These are phyloP conservation scores for Actinomucor elegans DNA, from an alignment of 371 early-diverging fungal species.

Conservation along the genomic window DNA sequence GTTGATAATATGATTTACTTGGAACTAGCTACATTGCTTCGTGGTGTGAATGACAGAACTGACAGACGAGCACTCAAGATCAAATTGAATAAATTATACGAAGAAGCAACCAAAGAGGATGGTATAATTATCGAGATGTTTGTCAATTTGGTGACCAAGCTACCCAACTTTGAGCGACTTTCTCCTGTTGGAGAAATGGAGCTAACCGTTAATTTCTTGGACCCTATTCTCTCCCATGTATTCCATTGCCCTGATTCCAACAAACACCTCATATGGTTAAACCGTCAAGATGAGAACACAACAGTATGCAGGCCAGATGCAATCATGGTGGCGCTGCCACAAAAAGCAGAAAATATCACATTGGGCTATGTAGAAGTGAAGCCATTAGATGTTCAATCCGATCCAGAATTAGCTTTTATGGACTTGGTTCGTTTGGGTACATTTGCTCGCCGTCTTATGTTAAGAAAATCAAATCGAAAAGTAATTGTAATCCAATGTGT, in stretches of 20 bases:
- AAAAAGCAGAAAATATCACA: conserved; percentile 11
- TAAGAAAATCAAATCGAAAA: conserved; percentile 11
- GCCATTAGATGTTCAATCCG: conserved; percentile 3
- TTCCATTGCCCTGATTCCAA: conserved; percentile 15
- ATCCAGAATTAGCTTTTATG: conserved; percentile 20
- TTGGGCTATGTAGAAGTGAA: conserved; percentile 20
- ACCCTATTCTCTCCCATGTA: conserved; percentile 10
- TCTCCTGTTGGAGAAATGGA: conserved; percentile 16
- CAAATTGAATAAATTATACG: conserved; percentile 3
- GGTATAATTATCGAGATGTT: conserved; percentile 8
- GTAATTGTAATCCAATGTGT: conserved; percentile 11
- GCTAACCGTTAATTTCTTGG: conserved; percentile 10
- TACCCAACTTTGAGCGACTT: conserved; percentile 8
- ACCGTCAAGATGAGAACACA: conserved; percentile 19
- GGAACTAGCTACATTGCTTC: conserved; percentile 9
- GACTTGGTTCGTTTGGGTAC: conserved; percentile 16
- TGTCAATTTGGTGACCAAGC: conserved; percentile 9
- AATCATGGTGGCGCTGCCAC: conserved; percentile 6
- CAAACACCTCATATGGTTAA: conserved; percentile 16
- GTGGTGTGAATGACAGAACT: conserved; percentile 10
- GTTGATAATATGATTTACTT: neutral
- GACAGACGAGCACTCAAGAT: conserved; percentile 6
- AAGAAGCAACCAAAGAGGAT: conserved; percentile 15
- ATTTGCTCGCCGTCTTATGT: conserved; percentile 17
- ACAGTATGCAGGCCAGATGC: conserved; percentile 11